Base-by-base conservation (phyloP, 1,284 basidiomycete species). In the Trichosporon coremiiforme region DNA sequence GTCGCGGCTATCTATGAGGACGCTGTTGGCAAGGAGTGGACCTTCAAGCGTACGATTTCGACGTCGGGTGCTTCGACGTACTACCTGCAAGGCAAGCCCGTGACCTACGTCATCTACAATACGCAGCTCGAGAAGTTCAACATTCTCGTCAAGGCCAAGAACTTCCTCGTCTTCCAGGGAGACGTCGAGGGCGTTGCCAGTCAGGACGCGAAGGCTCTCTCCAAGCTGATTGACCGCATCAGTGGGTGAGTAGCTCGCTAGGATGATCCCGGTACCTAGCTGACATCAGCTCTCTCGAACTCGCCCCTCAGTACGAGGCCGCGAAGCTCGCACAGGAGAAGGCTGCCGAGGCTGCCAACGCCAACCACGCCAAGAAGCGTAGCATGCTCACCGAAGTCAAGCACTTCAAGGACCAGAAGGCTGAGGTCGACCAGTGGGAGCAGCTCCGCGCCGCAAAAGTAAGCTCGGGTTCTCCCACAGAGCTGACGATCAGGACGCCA, bases 91-190 rank as follows among this genome's bases (percentile, higher is more conserved):
- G 85, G 86, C 73, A 89, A 87, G 76, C 85, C 88, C 13, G 92
- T 95, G 64, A 90, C 91, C 0, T 95, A 94, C 81, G 88, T 90
- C 33, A 88, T 88, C 0, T 98, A 98, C 85, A 95, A 95, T 73
- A 85, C 89, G 12, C 90, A 92, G 17, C 90, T 98, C 36, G 87
- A 91, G 69, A 86, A 88, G 29, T 94, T 96, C 83, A 98, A 98
- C 80, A 94, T 99, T 78, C 91, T 99, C 68, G 95, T 99, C 80
- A 98, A 98, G 84, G 97, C 97, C 22, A 98, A 98, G 85, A 99
- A 99, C 86, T 99, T 99, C 80, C 90, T 99, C 68, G 97, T 99
- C n/a, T 99, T 99, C 85, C 95, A 98, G 75, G 97, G 97, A 68
- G 97, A 99, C 80, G 97, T 99, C 47, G 97, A 99, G 84, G 93